Evolutionary conservation across 1,284 basidiomycete species (phyloP).

Genomic region (Agroathelia rolfsii): DNA sequence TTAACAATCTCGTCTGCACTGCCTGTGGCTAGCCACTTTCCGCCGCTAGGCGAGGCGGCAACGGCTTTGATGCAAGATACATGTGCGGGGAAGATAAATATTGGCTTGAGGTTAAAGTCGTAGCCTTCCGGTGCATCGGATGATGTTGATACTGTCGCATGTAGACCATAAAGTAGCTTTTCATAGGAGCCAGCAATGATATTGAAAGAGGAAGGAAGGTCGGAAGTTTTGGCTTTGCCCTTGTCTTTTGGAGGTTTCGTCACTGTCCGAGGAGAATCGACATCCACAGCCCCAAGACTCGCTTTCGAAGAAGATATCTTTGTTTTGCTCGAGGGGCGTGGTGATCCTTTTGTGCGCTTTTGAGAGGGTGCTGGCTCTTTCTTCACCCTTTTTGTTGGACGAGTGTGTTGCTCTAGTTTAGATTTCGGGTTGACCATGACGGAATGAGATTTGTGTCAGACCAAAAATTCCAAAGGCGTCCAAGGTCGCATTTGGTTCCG

Average conservation of each 20-base stretch:
- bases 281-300: constrained; percentile 11
- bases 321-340: constrained; percentile 12
- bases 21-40: constrained; percentile 93
- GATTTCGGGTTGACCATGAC: too few relatives aligned
- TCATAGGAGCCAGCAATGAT: constrained; percentile 91
- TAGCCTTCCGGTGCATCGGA: constrained; percentile 19
- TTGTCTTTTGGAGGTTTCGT: constrained; percentile 2
- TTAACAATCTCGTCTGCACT: constrained; percentile 94
- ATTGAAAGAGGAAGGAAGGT: constrained; percentile 67
- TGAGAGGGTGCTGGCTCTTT: constrained; percentile 7
- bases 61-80: constrained; percentile 87
- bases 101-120: constrained; percentile 57
- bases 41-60: constrained; percentile 75
- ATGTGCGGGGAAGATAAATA: constrained; percentile 96
- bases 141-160: constrained; percentile 40
- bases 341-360: constrained; percentile 14
- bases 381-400: constrained; percentile 10
- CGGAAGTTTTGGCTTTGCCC: constrained; percentile 1
- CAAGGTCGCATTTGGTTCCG: too few relatives aligned
- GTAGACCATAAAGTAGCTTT: constrained; percentile 87
- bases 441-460: too few relatives aligned
- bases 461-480: too few relatives aligned
- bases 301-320: too few relatives aligned
- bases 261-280: constrained; percentile 4
- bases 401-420: constrained; percentile 9